Evolutionary conservation across 371 early-diverging fungal genomes (phyloP).

Genomic region (Rhizopus sp.): DNA sequence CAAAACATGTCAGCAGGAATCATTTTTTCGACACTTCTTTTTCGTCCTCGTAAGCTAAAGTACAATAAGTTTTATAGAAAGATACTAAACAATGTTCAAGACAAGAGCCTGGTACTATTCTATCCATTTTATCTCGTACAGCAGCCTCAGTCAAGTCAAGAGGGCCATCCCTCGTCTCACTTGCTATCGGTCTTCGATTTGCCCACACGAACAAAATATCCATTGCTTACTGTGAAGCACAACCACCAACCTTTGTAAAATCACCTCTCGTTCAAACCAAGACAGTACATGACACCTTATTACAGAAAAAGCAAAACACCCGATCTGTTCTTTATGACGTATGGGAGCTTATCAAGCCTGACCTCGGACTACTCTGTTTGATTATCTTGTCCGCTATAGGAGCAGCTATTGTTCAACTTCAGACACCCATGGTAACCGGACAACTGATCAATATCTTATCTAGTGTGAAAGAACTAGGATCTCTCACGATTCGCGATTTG

Average conservation of each 20-base stretch:
- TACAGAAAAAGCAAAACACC: not conserved
- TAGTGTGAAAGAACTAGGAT: slow-evolving; percentile 26
- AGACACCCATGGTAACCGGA: slow-evolving; percentile 74
- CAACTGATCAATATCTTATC: slow-evolving; percentile 72
- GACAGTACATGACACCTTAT: slow-evolving; percentile 1
- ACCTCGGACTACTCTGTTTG: slow-evolving; percentile 51
- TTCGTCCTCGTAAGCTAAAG: not conserved
- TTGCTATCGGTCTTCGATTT: slow-evolving; percentile 12
- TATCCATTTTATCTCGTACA: not conserved
- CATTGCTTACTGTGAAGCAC: slow-evolving; percentile 24
- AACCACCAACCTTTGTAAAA: slow-evolving; percentile 5
- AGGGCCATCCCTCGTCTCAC: slow-evolving; percentile 9
- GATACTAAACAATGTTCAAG: not conserved
- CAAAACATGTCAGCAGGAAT: not conserved
- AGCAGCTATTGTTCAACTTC: slow-evolving; percentile 68
- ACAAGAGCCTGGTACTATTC: not conserved
- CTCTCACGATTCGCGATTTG: slow-evolving; percentile 38
- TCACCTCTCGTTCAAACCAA: slow-evolving; percentile 10
- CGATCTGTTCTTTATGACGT: slow-evolving; percentile 34
- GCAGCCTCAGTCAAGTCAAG: slow-evolving; percentile 8
- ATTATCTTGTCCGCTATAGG: slow-evolving; percentile 64
- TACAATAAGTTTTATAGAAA: not conserved
- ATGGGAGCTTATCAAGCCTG: slow-evolving; percentile 57
- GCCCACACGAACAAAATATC: slow-evolving; percentile 13
- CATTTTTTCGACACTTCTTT: not conserved